Base-by-base conservation (phyloP, 148 eudicot genomes). In the Camellia lanceoleosa region DNA sequence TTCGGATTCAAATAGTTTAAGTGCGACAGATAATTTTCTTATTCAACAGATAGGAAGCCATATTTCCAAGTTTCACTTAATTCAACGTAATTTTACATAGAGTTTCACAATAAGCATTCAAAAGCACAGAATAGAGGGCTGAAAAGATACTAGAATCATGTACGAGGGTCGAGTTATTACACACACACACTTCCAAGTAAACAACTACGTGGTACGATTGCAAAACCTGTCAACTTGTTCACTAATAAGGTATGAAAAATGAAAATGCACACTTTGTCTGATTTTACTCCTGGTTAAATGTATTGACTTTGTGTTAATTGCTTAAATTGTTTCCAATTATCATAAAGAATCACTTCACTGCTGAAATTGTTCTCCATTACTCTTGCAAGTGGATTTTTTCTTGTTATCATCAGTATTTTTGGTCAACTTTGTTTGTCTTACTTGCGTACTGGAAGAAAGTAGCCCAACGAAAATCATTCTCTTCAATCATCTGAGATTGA, bases 151-250 rank as follows among this genome's bases (percentile, higher is more conserved):
- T n/a, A n/a, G n/a, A n/a, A n/a, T n/a, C n/a, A n/a, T n/a, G n/a
- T n/a, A n/a, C n/a, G n/a, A n/a, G n/a, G n/a, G n/a, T n/a, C n/a
- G n/a, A n/a, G n/a, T n/a, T n/a, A n/a, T n/a, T n/a, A n/a, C n/a
- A n/a, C n/a, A n/a, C n/a, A 83, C 83, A 92, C 99, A 20, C 88
- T 94, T 63, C 97, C 98, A 5, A 63, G 73, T 47, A 94, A 91
- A 82, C 89, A 89, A 82, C 84, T 97, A 52, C 84, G 87, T 79
- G 81, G 84, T 82, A 79, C 64, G 62, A 71, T 80, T 69, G 78
- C 83, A 85, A 91, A 83, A 77, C 78, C 90, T 10, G 87, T 88
- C 64, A 88, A 86, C 47, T 47, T 88, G 83, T 71, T 86, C 52
- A 83, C 82, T 55, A 86, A 73, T 46, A 89, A 90, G 99, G 99